These are phyloP conservation scores for Sclerotinia trifoliorum DNA, from an alignment of 2,329 filamentous ascomycete genomes.

Conservation along the genomic window DNA sequence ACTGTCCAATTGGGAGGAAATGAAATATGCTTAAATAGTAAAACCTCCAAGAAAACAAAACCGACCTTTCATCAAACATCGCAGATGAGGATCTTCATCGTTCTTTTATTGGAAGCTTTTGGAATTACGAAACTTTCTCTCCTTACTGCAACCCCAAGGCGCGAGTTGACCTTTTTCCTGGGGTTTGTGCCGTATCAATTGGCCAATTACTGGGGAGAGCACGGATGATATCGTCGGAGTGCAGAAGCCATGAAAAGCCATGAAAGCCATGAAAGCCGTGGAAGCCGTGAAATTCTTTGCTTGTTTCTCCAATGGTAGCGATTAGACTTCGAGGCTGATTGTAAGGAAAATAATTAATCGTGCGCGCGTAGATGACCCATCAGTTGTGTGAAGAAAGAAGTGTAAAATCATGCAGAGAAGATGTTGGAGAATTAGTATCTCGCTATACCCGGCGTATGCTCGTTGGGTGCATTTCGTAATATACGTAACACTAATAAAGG, in stretches of 20 bases:
- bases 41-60: neutral
- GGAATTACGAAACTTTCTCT: neutral
- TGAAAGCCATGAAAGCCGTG: neutral
- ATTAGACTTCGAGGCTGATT: slow-evolving; percentile 2
- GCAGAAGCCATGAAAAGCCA: neutral
- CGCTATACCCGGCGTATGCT: neutral
- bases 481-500: neutral
- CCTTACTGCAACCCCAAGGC: neutral
- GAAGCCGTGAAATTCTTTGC: neutral
- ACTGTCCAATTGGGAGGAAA: neutral
- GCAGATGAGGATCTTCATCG: slow-evolving; percentile 9
- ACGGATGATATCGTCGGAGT: neutral
- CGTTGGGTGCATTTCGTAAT: neutral
- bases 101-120: neutral
- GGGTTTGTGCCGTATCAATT: neutral
- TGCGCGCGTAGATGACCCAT: neutral
- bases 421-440: neutral
- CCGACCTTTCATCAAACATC: neutral
- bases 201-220: neutral
- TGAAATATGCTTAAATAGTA: slow-evolving; percentile 10
- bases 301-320: neutral
- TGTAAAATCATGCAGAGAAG: neutral
- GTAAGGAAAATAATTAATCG: neutral
- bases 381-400: neutral
- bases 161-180: neutral